Evolutionary conservation across 257 asterid species (phyloP).

Genomic region (Buddleja alternifolia): DNA sequence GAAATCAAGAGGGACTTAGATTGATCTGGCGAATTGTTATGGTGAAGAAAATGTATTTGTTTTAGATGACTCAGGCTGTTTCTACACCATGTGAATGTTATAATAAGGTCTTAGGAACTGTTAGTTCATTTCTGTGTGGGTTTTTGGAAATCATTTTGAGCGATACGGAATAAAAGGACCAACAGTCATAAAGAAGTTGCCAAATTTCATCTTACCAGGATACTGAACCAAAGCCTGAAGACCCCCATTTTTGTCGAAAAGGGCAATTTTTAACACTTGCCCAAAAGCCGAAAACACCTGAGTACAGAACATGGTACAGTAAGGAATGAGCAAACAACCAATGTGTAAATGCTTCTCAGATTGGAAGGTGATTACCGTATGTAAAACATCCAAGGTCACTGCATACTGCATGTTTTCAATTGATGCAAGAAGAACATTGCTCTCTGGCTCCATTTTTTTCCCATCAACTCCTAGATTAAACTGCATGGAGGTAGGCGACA

Average conservation of each 20-base stretch:
- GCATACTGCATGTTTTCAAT: slow-evolving; percentile 98
- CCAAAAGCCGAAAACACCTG: slow-evolving; percentile 87
- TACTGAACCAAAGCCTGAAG: slow-evolving; percentile 89
- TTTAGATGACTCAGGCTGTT: too few relatives aligned
- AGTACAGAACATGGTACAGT: slow-evolving; percentile 19
- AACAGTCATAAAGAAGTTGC: background rate
- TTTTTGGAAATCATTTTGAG: too few relatives aligned
- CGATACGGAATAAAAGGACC: too few relatives aligned
- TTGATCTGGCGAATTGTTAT: too few relatives aligned
- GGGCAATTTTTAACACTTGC: slow-evolving; percentile 82
- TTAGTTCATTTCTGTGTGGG: too few relatives aligned
- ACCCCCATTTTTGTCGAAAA: slow-evolving; percentile 91
- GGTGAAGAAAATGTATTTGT: too few relatives aligned
- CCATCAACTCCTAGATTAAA: slow-evolving; percentile 83
- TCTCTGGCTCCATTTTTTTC: slow-evolving; percentile 86
- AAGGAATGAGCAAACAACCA: slow-evolving; percentile 17
- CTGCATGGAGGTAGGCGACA: slow-evolving; percentile 48
- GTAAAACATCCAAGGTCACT: slow-evolving; percentile 88
- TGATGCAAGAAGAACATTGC: slow-evolving; percentile 97
- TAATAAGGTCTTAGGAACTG: too few relatives aligned
- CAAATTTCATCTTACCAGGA: slow-evolving; percentile 59
- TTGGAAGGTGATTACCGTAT: slow-evolving; percentile 57
- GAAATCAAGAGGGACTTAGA: too few relatives aligned
- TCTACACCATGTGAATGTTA: too few relatives aligned
- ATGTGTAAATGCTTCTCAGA: slow-evolving; percentile 27